These are phyloP conservation scores for Macrolepiota dolichaula DNA, from an alignment of 768 basidiomycete genomes.

Conservation along the genomic window DNA sequence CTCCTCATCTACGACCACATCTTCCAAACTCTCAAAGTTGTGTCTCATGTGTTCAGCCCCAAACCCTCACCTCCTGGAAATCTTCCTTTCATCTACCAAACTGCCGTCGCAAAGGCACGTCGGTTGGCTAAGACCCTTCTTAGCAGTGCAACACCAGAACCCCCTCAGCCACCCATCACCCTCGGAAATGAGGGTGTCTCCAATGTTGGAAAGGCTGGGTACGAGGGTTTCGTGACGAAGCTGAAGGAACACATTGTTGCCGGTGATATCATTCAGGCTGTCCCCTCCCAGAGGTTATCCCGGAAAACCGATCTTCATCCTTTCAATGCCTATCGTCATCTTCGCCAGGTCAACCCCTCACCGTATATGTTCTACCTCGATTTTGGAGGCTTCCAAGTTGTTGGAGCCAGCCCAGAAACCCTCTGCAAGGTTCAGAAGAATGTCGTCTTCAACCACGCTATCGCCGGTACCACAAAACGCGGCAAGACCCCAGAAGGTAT, in stretches of 20 bases:
- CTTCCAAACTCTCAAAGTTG: slow-evolving; percentile 90
- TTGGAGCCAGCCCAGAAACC: slow-evolving; percentile 98
- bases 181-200: slow-evolving; percentile 71
- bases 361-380: slow-evolving; percentile 99
- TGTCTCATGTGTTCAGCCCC: slow-evolving; percentile 92
- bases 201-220: slow-evolving; percentile 92
- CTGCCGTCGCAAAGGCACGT: slow-evolving; percentile 79
- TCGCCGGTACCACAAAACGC: slow-evolving; percentile 90
- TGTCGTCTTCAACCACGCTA: slow-evolving; percentile 95
- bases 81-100: slow-evolving; percentile 83
- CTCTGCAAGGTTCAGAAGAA: slow-evolving; percentile 92
- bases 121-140: slow-evolving; percentile 73
- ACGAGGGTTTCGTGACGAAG: slow-evolving; percentile 85
- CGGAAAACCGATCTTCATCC: slow-evolving; percentile 88
- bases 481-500: slow-evolving; percentile 84
- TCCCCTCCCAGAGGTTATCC: slow-evolving; percentile 89
- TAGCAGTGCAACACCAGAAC: slow-evolving; percentile 52
- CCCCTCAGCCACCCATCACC: slow-evolving; percentile 60
- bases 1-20: slow-evolving; percentile 97
- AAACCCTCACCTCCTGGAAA: slow-evolving; percentile 62
- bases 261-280: slow-evolving; percentile 98
- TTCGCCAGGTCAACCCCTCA: slow-evolving; percentile 94
- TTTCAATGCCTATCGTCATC: slow-evolving; percentile 93
- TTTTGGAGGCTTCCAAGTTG: slow-evolving; percentile 88
- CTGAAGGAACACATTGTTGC: slow-evolving; percentile 93